A percentile compares a stretch with the other conserved stretches of the same genome.
These are phyloP conservation scores for Lasiodiplodia theobromae DNA, from an alignment of 2,329 filamentous ascomycete species.

Conservation along the genomic window DNA sequence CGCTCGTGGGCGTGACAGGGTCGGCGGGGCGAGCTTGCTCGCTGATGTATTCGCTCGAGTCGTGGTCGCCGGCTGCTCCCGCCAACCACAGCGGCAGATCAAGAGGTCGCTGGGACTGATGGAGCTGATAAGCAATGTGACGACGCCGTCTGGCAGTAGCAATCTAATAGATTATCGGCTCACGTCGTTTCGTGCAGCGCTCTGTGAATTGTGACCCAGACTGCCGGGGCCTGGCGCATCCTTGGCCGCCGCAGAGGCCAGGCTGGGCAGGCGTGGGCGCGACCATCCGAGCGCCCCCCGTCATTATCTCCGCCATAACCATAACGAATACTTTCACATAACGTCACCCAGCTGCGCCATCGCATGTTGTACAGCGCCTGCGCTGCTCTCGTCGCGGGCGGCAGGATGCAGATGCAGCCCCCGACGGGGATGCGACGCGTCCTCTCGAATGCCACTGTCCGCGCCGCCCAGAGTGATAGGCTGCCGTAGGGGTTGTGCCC, in stretches of 20 bases:
- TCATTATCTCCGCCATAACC: constrained; percentile 24
- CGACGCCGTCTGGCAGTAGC: constrained; percentile 7
- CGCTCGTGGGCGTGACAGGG: constrained; percentile 5
- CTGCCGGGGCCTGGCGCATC: not conserved
- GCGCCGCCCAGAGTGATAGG: constrained; percentile 18
- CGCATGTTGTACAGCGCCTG: not conserved
- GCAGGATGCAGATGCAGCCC: constrained; percentile 8
- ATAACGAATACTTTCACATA: constrained; percentile 27
- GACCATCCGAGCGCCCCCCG: not conserved
- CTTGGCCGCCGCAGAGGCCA: constrained; percentile 5
- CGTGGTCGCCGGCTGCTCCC: constrained; percentile 14
- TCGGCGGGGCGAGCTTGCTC: constrained; percentile 20
- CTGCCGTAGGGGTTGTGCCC: not conserved
- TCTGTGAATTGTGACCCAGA: constrained; percentile 8
- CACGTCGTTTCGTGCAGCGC: constrained; percentile 16
- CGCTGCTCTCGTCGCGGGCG: not conserved
- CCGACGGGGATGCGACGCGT: not conserved
- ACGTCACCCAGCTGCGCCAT: constrained; percentile 15
- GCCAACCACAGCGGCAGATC: constrained; percentile 8
- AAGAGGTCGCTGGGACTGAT: not conserved
- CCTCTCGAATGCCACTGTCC: not conserved
- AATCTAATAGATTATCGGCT: constrained; percentile 18
- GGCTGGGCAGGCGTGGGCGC: not conserved
- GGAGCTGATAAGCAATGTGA: constrained; percentile 12
- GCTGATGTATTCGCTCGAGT: constrained; percentile 22